Percentiles rank a stretch among this genome's conserved stretches.
These are phyloP conservation scores for Aspergillus mulundensis DNA, from an alignment of 495 filamentous ascomycete species.

Conservation along the genomic window DNA sequence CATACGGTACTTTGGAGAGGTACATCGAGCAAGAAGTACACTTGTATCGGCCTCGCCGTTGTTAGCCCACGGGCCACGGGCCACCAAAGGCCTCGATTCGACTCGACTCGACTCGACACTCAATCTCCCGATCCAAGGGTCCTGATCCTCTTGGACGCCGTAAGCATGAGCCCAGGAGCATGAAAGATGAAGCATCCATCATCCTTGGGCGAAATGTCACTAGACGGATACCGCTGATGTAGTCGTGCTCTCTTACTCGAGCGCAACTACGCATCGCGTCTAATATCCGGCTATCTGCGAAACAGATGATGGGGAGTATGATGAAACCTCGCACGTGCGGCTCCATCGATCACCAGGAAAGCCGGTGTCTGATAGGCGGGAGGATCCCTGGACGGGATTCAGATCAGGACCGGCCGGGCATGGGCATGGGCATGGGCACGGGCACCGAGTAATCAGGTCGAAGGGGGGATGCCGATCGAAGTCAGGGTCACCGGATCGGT, in stretches of 20 bases:
- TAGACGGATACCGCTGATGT: too few species aligned
- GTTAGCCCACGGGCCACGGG: neutral
- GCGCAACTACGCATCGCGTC: too few species aligned
- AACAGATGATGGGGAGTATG: too few species aligned
- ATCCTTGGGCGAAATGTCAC: too few species aligned
- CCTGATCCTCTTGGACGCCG: neutral
- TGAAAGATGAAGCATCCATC: neutral
- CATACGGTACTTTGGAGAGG: neutral
- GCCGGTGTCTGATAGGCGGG: neutral
- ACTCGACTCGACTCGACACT: too few species aligned
- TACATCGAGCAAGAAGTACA: neutral
- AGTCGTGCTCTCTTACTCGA: too few species aligned
- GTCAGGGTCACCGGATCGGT: constrained; percentile 41
- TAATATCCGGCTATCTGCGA: too few species aligned
- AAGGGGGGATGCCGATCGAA: constrained; percentile 26
- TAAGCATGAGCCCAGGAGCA: neutral
- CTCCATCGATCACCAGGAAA: neutral
- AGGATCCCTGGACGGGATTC: neutral
- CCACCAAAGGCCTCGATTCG: too few species aligned
- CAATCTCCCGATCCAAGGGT: neutral
- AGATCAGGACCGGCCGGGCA: neutral
- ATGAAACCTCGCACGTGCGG: too few species aligned
- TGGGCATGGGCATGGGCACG: neutral
- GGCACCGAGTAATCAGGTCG: neutral
- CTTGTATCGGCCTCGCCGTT: neutral